Base-by-base conservation (phyloP, 495 filamentous ascomycete genomes). In the Penicillium salamii region DNA sequence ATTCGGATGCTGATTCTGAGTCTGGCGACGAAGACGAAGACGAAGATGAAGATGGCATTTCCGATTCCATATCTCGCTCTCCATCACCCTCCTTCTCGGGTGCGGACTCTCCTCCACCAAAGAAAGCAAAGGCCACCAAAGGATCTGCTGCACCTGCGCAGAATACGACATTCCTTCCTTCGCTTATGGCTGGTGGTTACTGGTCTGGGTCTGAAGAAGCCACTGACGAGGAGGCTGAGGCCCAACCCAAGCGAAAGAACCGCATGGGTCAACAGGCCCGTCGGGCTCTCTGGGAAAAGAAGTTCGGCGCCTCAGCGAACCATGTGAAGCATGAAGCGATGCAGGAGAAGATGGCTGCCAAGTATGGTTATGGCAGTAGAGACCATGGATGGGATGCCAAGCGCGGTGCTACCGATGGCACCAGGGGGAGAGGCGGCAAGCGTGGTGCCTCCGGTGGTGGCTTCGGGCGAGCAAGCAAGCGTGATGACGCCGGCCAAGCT, bases 281-380 rank as follows among this genome's bases (percentile, higher is more conserved):
- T 11, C 86, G 89, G 31, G 80, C 83, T 7, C 77, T 97, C 41
- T 91, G 86, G 86, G 92, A 97, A 75, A 92, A 95, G 75, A 97
- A 96, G 63, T 97, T 77, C 59, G 89, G 89, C 2, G 66, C 75
- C 2, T 74, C 78, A 28, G 90, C 90, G 12, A 90, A 90, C 32
- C 90, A 96, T 62, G 53, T 92, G 1, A 74, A 78, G 46, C 45
- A 67, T 11, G 52, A 70, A 39, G 32, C 59, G 33, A 74, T 78
- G 46, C 42, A 67, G 11, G 52, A 70, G 41, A 32, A 61, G 35
- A 43, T 55, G 31, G 54, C 67, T 32, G 55, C 61, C 36, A 66
- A 59, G 33, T 45, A 31, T 32, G 46, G 46, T 29, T 45, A 40
- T 23, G 46, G 46, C 12, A 58, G 52, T 36, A 58, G 74, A 41